Base-by-base conservation (phyloP, 1,284 basidiomycete genomes). In the Tremellales sp. region DNA sequence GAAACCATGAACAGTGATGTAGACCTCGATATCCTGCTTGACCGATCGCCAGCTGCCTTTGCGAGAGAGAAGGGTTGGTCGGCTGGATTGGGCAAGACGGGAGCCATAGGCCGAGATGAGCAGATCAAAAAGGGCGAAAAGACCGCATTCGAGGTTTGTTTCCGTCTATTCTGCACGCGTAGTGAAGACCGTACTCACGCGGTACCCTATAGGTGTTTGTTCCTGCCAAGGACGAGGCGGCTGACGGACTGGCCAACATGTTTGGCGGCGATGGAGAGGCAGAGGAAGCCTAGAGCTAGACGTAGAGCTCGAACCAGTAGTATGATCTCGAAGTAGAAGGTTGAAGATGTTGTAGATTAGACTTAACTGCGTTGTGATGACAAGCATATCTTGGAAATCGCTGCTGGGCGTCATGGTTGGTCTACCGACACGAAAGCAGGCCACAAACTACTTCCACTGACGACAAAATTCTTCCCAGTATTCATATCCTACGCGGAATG, bases 11-110 rank as follows among this genome's bases (percentile, higher is more conserved):
- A 22, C 48, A 72, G 82, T 53, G 86, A 94, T 52, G 78, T 78
- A 35, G 86, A 94, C 57, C 73, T 97, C 35, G 81, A 85, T 19
- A 76, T 82, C 63, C 73, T 97, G 45, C 75, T 97, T 29, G 91
- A 97, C 61, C 78, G 93, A 24, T 79, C 84, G 24, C 81, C 82
- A 0, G 83, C 82, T 28, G 91, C 93, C 40, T 94, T 88, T 61
- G 76, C 77, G 33, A 79, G 92, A 42, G 79, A 81, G 25, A 81
- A 81, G 54, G 92, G 90, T 0, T 95, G 92, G 92, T 60, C 59
- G 8, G 69, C 69, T 26, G 63, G 64, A 9, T 54, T 70, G 38
- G 63, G 63, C 44, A 56, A 58, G 35, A 54, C 56, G n/a, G 60
- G 66, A 47, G 50, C 61, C 31, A 53, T 63, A 53, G 57, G 58